A percentile compares a stretch with the other conserved stretches of the same genome.
phyloP scores from a whole-genome alignment of 2,329 filamentous ascomycete species.

The Dactylonectria macrodidyma region DNA sequence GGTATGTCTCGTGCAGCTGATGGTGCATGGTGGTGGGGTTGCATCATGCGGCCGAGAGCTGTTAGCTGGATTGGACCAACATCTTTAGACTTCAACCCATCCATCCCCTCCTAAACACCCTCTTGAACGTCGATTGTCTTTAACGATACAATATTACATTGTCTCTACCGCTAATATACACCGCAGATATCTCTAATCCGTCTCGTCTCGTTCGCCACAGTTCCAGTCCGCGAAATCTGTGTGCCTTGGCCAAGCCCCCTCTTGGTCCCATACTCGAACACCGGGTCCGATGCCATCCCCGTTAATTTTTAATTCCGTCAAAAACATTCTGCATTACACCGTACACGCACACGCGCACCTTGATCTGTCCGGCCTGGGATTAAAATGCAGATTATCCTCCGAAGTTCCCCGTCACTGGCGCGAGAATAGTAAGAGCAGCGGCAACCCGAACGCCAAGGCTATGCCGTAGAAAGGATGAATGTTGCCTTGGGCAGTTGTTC shows the following conservation, averaged over 20 bases:
- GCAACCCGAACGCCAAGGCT: constrained; percentile 46
- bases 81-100: background rate
- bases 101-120: background rate
- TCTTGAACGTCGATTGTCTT: background rate
- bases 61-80: background rate
- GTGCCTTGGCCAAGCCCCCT: constrained; percentile 10
- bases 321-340: constrained; percentile 39
- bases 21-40: constrained; percentile 39
- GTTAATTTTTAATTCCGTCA: constrained; percentile 34
- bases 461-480: constrained; percentile 46
- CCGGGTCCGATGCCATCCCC: constrained; percentile 26
- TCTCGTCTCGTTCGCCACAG: constrained; percentile 18
- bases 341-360: constrained; percentile 32
- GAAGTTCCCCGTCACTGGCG: constrained; percentile 29
- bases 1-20: constrained; percentile 28
- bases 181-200: constrained; percentile 25
- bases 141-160: constrained; percentile 40
- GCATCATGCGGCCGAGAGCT: constrained; percentile 36
- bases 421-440: constrained; percentile 28
- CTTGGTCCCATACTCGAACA: constrained; percentile 28
- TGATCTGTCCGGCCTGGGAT: constrained; percentile 27
- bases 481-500: constrained; percentile 34
- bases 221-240: constrained; percentile 19
- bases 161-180: constrained; percentile 45
- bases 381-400: constrained; percentile 42